Evolutionary conservation across 2,329 filamentous ascomycete species (phyloP).

Genomic region (Claviceps digitariae): DNA sequence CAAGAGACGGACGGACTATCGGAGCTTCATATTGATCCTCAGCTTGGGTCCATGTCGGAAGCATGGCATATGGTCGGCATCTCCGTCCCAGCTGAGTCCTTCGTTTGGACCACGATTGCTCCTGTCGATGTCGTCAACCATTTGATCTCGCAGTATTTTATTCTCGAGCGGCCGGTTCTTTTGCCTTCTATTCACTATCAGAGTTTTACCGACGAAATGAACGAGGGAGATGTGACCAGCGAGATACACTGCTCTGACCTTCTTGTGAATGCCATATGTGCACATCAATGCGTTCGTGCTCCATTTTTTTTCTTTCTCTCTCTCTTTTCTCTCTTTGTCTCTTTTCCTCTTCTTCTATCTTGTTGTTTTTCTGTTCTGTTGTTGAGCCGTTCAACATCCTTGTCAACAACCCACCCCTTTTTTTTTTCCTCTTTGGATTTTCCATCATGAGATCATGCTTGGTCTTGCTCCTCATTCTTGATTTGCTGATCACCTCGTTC

Average conservation of each 20-base stretch:
- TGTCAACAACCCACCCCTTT: not conserved
- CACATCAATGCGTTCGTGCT: not conserved
- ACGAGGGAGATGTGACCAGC: not conserved
- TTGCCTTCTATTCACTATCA: not conserved
- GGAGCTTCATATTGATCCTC: not conserved
- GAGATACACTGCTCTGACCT: not conserved
- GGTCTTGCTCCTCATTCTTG: too few species aligned
- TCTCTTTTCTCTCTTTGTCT: not conserved
- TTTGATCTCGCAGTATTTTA: slow-evolving; percentile 1
- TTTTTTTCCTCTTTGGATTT: not conserved
- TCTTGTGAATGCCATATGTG: slow-evolving; percentile 1
- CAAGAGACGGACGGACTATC: not conserved
- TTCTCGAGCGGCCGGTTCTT: not conserved
- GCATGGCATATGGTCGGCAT: not conserved
- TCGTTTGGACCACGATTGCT: not conserved
- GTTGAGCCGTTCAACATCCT: too few species aligned
- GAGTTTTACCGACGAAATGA: not conserved
- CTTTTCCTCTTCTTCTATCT: not conserved
- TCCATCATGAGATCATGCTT: not conserved
- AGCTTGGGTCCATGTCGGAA: not conserved
- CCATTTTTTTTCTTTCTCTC: not conserved
- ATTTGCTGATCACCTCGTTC: not conserved
- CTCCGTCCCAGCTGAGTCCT: not conserved
- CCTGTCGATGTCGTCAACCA: not conserved
- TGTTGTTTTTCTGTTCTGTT: too few species aligned